A percentile compares a stretch with the other conserved stretches of the same genome.
phyloP scores from a whole-genome alignment of 495 filamentous ascomycete genomes.

The Annulohypoxylon moriforme region DNA sequence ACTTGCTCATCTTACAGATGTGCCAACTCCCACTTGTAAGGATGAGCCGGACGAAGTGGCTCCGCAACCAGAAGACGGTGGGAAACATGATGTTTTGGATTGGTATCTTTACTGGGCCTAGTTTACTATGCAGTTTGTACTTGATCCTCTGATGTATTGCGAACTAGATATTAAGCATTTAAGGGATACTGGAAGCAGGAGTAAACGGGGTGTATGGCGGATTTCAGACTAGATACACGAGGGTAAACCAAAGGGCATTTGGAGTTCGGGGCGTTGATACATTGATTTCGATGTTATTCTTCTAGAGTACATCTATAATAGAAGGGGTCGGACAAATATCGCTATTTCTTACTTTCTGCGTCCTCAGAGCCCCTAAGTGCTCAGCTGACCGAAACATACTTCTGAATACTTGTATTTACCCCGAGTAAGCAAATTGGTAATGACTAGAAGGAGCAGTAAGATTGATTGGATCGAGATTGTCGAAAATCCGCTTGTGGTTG shows the following conservation, averaged over 20 bases:
- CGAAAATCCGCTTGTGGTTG: not conserved
- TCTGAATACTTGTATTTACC: not conserved
- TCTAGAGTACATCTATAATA: not conserved
- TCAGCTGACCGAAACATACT: not conserved
- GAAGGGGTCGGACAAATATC: not conserved
- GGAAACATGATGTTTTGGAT: slow-evolving; percentile 82
- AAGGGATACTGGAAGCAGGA: not conserved
- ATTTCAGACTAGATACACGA: not conserved
- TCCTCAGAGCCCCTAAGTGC: not conserved
- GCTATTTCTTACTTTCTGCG: not conserved
- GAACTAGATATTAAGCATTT: slow-evolving; percentile 15
- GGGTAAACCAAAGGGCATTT: not conserved
- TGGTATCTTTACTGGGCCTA: slow-evolving; percentile 76
- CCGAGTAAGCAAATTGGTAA: not conserved
- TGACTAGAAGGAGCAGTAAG: not conserved
- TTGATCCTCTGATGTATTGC: slow-evolving; percentile 64
- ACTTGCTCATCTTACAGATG: slow-evolving; percentile 77
- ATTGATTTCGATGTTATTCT: not conserved
- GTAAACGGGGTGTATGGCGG: not conserved
- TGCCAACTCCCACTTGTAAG: slow-evolving; percentile 73
- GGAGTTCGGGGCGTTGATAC: not conserved
- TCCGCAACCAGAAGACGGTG: slow-evolving; percentile 67
- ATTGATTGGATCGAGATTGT: slow-evolving; percentile 5
- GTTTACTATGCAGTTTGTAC: slow-evolving; percentile 76
- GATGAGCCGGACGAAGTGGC: slow-evolving; percentile 69